phyloP scores from a whole-genome alignment of 2,329 filamentous ascomycete species.

The Sclerotinia nivalis region DNA sequence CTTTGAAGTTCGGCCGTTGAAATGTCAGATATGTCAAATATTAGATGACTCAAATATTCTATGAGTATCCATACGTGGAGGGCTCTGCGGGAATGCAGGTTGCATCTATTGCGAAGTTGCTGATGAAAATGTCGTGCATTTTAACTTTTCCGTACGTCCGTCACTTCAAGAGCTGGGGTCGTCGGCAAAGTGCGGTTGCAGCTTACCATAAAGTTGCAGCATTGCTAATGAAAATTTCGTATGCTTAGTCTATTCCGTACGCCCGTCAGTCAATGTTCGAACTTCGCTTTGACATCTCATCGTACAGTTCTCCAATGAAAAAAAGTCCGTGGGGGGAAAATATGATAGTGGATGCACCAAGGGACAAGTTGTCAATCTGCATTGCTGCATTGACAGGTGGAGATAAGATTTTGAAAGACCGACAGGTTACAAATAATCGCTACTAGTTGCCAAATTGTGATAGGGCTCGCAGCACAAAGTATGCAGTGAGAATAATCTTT shows the following conservation, averaged over 20 bases:
- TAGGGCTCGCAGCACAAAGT: background rate
- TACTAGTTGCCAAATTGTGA: background rate
- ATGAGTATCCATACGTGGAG: background rate
- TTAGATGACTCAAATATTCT: constrained; percentile 3
- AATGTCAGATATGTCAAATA: background rate
- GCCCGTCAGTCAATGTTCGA: background rate
- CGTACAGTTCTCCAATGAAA: constrained; percentile 9
- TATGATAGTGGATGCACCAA: constrained; percentile 4
- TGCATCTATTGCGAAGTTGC: constrained; percentile 1
- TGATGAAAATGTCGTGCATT: constrained; percentile 10
- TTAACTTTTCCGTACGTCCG: background rate
- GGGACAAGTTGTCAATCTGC: constrained; percentile 1
- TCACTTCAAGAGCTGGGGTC: constrained; percentile 5
- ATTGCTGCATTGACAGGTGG: constrained; percentile 12
- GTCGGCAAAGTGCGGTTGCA: constrained; percentile 10
- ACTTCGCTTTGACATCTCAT: background rate
- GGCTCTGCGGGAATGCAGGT: background rate
- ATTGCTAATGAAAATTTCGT: background rate
- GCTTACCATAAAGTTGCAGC: background rate
- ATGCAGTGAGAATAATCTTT: constrained; percentile 15
- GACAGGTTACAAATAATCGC: background rate
- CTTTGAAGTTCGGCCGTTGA: background rate
- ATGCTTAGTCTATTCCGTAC: constrained; percentile 3
- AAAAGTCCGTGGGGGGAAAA: background rate
- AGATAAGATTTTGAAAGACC: constrained; percentile 10